A percentile compares a stretch with the other conserved stretches of the same genome.
phyloP scores from a whole-genome alignment of 163 green algal genomes.

The Coccomyxa subellipsoidea region DNA sequence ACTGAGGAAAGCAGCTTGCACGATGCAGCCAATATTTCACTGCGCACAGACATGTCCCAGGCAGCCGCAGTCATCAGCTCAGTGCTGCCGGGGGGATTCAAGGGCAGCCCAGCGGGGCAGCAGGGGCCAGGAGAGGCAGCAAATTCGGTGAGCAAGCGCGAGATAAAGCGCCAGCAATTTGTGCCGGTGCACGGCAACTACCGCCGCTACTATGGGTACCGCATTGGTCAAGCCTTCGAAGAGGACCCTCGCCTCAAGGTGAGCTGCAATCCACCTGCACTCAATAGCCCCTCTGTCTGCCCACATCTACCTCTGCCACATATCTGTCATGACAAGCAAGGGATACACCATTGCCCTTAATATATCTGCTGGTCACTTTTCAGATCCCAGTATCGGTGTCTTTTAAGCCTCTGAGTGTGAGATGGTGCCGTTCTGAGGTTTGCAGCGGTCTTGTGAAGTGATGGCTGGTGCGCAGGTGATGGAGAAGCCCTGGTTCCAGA shows the following conservation, averaged over 20 bases:
- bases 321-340: too few relatives aligned
- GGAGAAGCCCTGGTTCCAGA: conserved; percentile 54
- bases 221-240: conserved; percentile 27
- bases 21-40: background rate
- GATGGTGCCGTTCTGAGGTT: background rate
- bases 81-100: background rate
- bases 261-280: background rate
- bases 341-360: too few relatives aligned
- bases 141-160: background rate
- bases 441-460: background rate
- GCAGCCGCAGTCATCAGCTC: background rate
- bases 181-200: conserved; percentile 58
- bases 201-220: conserved; percentile 60
- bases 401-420: too few relatives aligned
- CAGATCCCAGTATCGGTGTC: too few relatives aligned
- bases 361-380: too few relatives aligned
- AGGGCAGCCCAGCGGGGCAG: background rate
- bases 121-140: background rate
- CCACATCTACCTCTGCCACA: too few relatives aligned
- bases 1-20: background rate
- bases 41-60: background rate
- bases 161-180: background rate
- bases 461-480: conserved; percentile 31
- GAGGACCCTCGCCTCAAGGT: conserved; percentile 46
- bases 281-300: background rate